phyloP scores from a whole-genome alignment of 495 filamentous ascomycete species.

The Aspergillus wentii region DNA sequence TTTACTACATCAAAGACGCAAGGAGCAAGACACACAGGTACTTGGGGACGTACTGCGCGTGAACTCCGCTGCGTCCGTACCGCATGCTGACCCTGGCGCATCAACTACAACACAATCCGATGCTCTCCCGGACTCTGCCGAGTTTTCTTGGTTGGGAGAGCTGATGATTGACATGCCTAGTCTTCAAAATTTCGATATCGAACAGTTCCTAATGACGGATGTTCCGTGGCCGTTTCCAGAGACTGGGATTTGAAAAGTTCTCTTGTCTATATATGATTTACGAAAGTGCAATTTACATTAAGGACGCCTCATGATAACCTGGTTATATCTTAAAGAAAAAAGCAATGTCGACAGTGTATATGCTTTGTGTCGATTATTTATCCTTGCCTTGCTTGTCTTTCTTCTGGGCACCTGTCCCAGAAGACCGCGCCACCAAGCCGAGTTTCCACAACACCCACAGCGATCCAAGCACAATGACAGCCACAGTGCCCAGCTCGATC shows the following conservation, averaged over 20 bases:
- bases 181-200: conserved; percentile 41
- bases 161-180: conserved; percentile 41
- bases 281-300: too few species aligned
- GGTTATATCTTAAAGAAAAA: too few species aligned
- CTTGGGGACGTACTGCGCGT: conserved; percentile 31
- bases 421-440: conserved; percentile 29
- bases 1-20: conserved; percentile 36
- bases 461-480: conserved; percentile 65
- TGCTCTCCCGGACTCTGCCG: conserved; percentile 18
- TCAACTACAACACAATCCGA: conserved; percentile 10
- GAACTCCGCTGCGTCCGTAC: conserved; percentile 22
- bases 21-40: conserved; percentile 36
- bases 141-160: conserved; percentile 41
- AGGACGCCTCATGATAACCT: too few species aligned
- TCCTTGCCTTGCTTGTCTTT: conserved; percentile 30
- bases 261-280: neutral
- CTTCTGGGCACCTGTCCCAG: conserved; percentile 10
- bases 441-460: conserved; percentile 71
- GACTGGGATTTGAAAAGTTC: conserved; percentile 23
- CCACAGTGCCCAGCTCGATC: conserved; percentile 68
- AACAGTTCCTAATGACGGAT: conserved; percentile 29
- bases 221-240: conserved; percentile 27
- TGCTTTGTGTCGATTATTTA: conserved; percentile 30
- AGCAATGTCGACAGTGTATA: too few species aligned
- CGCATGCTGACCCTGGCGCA: conserved; percentile 5